These are phyloP conservation scores for Globisporangium megalacanthum DNA, from an alignment of 352 stramenopile species.

Conservation along the genomic window DNA sequence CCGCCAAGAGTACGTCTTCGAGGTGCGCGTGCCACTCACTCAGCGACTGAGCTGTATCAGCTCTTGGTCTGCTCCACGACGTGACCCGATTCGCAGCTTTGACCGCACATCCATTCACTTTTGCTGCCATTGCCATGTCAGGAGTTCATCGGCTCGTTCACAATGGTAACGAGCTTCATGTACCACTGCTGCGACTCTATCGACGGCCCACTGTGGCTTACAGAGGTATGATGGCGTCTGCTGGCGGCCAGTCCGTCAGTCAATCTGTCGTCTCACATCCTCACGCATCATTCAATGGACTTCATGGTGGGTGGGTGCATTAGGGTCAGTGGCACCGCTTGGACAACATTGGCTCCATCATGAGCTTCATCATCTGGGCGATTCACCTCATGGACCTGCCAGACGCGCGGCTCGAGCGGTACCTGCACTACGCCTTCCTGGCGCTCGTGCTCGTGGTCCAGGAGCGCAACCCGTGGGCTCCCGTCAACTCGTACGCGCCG, in stretches of 20 bases:
- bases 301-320: neutral
- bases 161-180: constrained; percentile 73
- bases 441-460: constrained; percentile 58
- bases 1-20: constrained; percentile 54
- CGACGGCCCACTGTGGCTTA: constrained; percentile 66
- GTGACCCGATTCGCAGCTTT: no score
- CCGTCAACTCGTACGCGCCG: constrained; percentile 42
- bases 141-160: constrained; percentile 75
- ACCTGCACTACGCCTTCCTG: constrained; percentile 69
- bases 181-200: constrained; percentile 81
- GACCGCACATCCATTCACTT: neutral
- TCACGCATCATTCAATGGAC: no score
- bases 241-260: neutral
- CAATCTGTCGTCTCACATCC: neutral
- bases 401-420: constrained; percentile 29
- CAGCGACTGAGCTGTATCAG: neutral
- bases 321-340: constrained; percentile 75
- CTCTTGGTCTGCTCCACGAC: neutral
- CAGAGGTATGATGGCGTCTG: constrained; percentile 28
- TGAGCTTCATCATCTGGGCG: constrained; percentile 71
- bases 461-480: constrained; percentile 78
- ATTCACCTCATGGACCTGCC: constrained; percentile 76
- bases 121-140: constrained; percentile 7
- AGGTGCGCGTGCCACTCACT: constrained; percentile 33
- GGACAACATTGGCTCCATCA: constrained; percentile 81